These are phyloP conservation scores for Tetracentron sinense DNA, from an alignment of 164 flowering plant genomes.

Conservation along the genomic window DNA sequence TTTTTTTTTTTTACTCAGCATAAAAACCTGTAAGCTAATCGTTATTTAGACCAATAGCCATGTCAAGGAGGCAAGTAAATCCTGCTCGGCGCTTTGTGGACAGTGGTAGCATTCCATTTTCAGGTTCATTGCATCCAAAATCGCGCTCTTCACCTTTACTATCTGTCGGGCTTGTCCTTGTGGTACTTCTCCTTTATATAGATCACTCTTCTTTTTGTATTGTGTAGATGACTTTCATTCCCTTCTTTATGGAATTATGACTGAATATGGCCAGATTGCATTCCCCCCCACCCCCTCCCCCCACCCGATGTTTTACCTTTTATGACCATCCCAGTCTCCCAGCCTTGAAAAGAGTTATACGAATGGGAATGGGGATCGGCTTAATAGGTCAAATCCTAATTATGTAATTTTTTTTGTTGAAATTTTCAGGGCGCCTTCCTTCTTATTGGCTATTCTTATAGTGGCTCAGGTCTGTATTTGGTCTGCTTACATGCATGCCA, in stretches of 20 bases:
- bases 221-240: background rate
- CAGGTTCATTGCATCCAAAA: constrained; percentile 54
- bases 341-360: background rate
- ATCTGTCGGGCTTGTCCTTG: constrained; percentile 47
- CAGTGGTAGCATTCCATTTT: constrained; percentile 46
- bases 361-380: background rate
- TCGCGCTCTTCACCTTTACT: constrained; percentile 63
- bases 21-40: constrained; percentile 9
- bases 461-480: constrained; percentile 50
- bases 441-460: constrained; percentile 49
- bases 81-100: constrained; percentile 53
- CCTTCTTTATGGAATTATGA: too few relatives aligned
- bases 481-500: background rate
- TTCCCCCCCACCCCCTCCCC: too few relatives aligned
- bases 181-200: constrained; percentile 32
- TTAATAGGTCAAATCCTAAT: too few relatives aligned
- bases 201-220: background rate
- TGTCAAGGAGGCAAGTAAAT: constrained; percentile 69
- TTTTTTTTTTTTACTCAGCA: constrained; percentile 1
- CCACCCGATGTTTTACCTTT: too few relatives aligned
- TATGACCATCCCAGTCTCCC: too few relatives aligned
- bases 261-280: too few relatives aligned
- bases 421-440: constrained; percentile 60
- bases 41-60: constrained; percentile 19
- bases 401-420: too few relatives aligned